phyloP scores from a whole-genome alignment of 2,329 filamentous ascomycete species.

The Exophiala spinifera region DNA sequence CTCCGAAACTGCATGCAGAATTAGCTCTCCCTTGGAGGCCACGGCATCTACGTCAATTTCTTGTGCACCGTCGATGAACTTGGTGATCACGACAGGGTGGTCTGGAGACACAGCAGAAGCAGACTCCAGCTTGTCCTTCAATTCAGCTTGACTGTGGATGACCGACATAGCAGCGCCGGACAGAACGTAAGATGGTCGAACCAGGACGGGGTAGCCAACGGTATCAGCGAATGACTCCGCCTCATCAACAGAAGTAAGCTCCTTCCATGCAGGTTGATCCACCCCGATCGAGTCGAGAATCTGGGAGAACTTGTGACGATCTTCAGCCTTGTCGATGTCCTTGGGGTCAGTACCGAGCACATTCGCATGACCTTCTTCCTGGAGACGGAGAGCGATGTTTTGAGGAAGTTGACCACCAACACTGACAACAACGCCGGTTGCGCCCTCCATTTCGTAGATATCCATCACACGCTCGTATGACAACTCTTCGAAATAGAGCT shows the following conservation, averaged over 20 bases:
- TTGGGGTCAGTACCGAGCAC: constrained; percentile 88
- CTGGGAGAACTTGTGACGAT: constrained; percentile 96
- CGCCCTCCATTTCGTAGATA: constrained; percentile 88
- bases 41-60: constrained; percentile 97
- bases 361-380: constrained; percentile 85
- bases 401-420: constrained; percentile 95
- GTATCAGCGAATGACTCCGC: constrained; percentile 81
- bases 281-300: constrained; percentile 96
- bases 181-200: constrained; percentile 91
- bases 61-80: constrained; percentile 94
- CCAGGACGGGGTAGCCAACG: constrained; percentile 90
- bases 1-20: constrained; percentile 90
- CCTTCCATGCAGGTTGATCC: constrained; percentile 97
- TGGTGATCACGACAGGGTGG: constrained; percentile 95
- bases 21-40: constrained; percentile 76
- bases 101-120: constrained; percentile 89
- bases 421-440: constrained; percentile 86
- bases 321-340: constrained; percentile 97
- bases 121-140: constrained; percentile 91
- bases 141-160: constrained; percentile 79
- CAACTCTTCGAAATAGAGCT: constrained; percentile 93
- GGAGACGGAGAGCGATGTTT: constrained; percentile 91
- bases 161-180: constrained; percentile 99
- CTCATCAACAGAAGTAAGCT: constrained; percentile 82
- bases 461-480: constrained; percentile 98